These are phyloP conservation scores for Brassica incana DNA, from an alignment of 345 rosid species.

Conservation along the genomic window DNA sequence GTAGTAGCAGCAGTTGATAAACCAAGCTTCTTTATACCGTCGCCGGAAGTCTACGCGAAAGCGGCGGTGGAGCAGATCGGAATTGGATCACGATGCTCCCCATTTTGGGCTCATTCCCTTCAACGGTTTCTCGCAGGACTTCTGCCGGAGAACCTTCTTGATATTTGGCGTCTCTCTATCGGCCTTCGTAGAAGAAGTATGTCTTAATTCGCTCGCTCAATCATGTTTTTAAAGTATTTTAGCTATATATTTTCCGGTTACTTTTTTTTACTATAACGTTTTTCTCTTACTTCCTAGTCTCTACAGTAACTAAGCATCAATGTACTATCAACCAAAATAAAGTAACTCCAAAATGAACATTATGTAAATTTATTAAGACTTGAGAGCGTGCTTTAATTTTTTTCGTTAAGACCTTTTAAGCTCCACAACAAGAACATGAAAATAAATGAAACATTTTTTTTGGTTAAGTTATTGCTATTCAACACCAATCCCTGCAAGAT, in stretches of 20 bases:
- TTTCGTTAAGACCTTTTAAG: neutral
- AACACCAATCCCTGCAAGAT: neutral
- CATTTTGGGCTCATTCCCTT: slow-evolving; percentile 75
- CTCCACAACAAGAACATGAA: too few species aligned
- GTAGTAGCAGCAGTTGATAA: slow-evolving; percentile 52
- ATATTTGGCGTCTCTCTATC: slow-evolving; percentile 74
- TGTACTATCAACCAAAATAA: neutral
- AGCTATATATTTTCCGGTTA: neutral
- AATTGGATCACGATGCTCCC: slow-evolving; percentile 61
- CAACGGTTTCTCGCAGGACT: slow-evolving; percentile 65
- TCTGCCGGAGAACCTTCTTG: slow-evolving; percentile 55
- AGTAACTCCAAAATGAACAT: neutral
- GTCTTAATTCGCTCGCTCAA: slow-evolving; percentile 1
- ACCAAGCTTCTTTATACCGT: slow-evolving; percentile 56
- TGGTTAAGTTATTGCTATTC: too few species aligned
- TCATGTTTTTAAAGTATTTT: neutral
- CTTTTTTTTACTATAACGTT: neutral
- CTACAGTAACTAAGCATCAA: neutral
- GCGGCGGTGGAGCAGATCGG: slow-evolving; percentile 63
- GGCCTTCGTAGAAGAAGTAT: slow-evolving; percentile 53
- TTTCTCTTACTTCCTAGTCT: neutral
- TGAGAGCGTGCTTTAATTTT: neutral
- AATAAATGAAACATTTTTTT: too few species aligned
- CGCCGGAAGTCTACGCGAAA: slow-evolving; percentile 57
- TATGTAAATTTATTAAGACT: neutral